Percentiles rank a stretch among this genome's conserved stretches.
phyloP scores from a whole-genome alignment of 345 rosid species.

The Aquilaria sinensis region DNA sequence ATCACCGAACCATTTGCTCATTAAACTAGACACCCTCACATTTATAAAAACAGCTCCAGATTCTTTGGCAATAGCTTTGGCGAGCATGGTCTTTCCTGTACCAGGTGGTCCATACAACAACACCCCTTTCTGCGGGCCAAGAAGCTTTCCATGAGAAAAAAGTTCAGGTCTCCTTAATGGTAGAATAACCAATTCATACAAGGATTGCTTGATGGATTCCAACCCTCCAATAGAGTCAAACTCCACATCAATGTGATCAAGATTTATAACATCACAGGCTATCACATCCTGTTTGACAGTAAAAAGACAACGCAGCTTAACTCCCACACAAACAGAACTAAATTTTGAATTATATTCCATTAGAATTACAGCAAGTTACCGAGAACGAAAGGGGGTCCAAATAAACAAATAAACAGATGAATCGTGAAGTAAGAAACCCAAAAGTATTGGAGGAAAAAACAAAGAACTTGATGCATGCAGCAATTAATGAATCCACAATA shows the following conservation, averaged over 20 bases:
- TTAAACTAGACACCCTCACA: conserved; percentile 76
- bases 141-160: conserved; percentile 86
- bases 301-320: not conserved
- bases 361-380: no score
- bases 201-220: conserved; percentile 69
- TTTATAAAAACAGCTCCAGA: conserved; percentile 96
- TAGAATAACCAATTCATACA: conserved; percentile 87
- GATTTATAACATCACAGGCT: conserved; percentile 95
- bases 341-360: no score
- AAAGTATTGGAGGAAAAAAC: not conserved
- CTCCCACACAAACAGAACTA: not conserved
- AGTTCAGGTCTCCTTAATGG: conserved; percentile 86
- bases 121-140: conserved; percentile 97
- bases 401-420: not conserved
- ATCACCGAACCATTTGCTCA: conserved; percentile 99
- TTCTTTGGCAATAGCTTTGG: conserved; percentile 96
- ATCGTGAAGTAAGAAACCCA: not conserved
- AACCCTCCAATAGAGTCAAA: conserved; percentile 88
- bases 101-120: conserved; percentile 97
- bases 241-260: conserved; percentile 88
- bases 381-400: not conserved
- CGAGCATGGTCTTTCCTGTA: conserved; percentile 98
- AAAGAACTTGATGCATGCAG: no score
- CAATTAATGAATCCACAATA: no score
- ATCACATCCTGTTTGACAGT: conserved; percentile 66